These are phyloP conservation scores for Ploettnerulaceae sp. DNA, from an alignment of 2,329 filamentous ascomycete species.

Conservation along the genomic window DNA sequence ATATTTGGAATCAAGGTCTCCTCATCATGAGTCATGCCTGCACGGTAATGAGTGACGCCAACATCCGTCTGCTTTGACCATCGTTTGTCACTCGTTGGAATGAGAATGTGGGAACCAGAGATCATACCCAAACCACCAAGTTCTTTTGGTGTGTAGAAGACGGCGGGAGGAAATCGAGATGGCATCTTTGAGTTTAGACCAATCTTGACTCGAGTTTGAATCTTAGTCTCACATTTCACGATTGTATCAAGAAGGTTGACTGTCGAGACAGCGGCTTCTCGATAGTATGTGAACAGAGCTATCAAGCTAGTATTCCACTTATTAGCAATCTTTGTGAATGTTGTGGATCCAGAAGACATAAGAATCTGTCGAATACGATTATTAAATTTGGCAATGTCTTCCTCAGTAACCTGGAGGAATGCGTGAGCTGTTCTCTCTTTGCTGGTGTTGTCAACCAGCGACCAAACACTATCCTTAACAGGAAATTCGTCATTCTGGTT, in stretches of 20 bases:
- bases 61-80: slow-evolving; percentile 98
- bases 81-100: slow-evolving; percentile 93
- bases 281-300: slow-evolving; percentile 96
- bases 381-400: slow-evolving; percentile 98
- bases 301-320: slow-evolving; percentile 99
- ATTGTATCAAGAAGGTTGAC: slow-evolving; percentile 93
- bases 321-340: slow-evolving; percentile 99
- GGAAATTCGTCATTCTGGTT: slow-evolving; percentile 96
- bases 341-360: slow-evolving; percentile 99
- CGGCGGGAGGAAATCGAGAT: slow-evolving; percentile 93
- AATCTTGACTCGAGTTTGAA: slow-evolving; percentile 98
- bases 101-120: slow-evolving; percentile 94
- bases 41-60: slow-evolving; percentile 92
- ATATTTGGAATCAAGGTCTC: slow-evolving; percentile 98
- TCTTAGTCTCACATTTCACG: slow-evolving; percentile 99
- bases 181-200: slow-evolving; percentile 99
- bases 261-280: slow-evolving; percentile 93
- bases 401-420: slow-evolving; percentile 95
- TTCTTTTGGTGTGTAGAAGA: slow-evolving; percentile 98
- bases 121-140: slow-evolving; percentile 98
- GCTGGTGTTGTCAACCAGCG: slow-evolving; percentile 88
- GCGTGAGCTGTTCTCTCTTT: slow-evolving; percentile 97
- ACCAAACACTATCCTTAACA: slow-evolving; percentile 98
- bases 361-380: slow-evolving; percentile 97
- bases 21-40: slow-evolving; percentile 97